Conservation (phyloP, 805 yeast genomes). For the Kodamaea laetipori region DNA sequence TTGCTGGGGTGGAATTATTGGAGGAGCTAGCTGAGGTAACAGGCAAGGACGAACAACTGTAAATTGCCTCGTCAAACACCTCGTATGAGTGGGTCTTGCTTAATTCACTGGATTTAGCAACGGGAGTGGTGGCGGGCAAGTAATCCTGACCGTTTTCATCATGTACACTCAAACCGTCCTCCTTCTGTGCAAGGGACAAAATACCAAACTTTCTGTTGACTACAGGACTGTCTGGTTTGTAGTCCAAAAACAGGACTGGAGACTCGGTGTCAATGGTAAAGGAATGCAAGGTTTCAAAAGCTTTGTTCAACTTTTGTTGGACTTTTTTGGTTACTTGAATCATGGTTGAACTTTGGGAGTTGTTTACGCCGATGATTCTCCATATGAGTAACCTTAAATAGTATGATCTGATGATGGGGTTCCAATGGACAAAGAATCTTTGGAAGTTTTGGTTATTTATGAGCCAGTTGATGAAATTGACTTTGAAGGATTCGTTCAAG, state of each 20-base stretch:
- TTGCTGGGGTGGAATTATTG: constrained; percentile 4
- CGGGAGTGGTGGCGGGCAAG: constrained; percentile 19
- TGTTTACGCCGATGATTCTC: constrained; percentile 53
- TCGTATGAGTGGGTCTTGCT: constrained; percentile 62
- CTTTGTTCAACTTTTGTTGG: constrained; percentile 31
- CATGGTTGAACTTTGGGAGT: constrained; percentile 36
- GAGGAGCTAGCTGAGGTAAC: constrained; percentile 10
- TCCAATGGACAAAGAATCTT: constrained; percentile 72
- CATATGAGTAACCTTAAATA: constrained; percentile 69
- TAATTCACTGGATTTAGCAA: constrained; percentile 33
- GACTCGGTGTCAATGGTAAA: constrained; percentile 23
- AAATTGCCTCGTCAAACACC: constrained; percentile 65
- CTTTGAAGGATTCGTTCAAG: constrained; percentile 44
- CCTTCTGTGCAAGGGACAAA: constrained; percentile 32
- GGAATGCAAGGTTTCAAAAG: constrained; percentile 28
- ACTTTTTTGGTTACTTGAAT: constrained; percentile 33
- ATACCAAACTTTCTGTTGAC: constrained; percentile 54
- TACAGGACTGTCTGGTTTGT: constrained; percentile 41
- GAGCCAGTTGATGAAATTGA: constrained; percentile 56
- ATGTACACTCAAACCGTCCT: constrained; percentile 18
- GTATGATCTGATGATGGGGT: constrained; percentile 71
- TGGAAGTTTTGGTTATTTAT: constrained; percentile 53
- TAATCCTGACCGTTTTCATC: constrained; percentile 11
- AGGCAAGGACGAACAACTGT: constrained; percentile 35
- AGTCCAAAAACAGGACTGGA: constrained; percentile 21